These are phyloP conservation scores for Thuidium tamariscinum DNA, from an alignment of 225 moss, liverwort and hornwort species.

Conservation along the genomic window DNA sequence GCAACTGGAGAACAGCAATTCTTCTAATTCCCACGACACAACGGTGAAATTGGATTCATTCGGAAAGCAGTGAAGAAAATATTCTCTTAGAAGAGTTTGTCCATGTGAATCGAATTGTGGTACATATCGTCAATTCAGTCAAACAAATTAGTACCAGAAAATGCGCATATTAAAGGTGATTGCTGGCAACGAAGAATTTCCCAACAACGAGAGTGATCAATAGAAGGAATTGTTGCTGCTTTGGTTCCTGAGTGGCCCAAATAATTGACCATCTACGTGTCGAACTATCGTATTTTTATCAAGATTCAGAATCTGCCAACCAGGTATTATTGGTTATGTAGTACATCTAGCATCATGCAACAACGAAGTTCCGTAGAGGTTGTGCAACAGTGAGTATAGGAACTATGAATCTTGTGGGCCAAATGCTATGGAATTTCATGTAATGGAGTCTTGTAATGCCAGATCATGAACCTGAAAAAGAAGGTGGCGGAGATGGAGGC, in stretches of 20 bases:
- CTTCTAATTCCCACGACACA: background rate
- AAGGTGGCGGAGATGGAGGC: constrained; percentile 47
- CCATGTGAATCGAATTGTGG: background rate
- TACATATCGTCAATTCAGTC: background rate
- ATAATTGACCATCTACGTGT: background rate
- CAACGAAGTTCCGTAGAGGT: background rate
- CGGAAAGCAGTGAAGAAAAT: background rate
- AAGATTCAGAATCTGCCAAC: background rate
- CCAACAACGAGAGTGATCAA: background rate
- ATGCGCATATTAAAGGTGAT: background rate
- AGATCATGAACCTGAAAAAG: constrained; percentile 36
- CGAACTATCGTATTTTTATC: background rate
- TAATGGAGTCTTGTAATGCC: background rate
- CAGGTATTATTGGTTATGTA: background rate
- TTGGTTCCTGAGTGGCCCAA: background rate
- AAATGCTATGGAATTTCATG: background rate
- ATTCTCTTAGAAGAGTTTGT: background rate
- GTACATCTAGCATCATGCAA: background rate
- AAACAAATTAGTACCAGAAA: background rate
- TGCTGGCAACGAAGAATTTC: background rate
- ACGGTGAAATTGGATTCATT: background rate
- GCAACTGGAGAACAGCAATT: background rate
- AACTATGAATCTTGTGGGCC: background rate
- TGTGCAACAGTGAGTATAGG: background rate
- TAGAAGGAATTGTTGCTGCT: background rate